Base-by-base conservation (phyloP, 768 basidiomycete genomes). In the Lactifluus rugatus region DNA sequence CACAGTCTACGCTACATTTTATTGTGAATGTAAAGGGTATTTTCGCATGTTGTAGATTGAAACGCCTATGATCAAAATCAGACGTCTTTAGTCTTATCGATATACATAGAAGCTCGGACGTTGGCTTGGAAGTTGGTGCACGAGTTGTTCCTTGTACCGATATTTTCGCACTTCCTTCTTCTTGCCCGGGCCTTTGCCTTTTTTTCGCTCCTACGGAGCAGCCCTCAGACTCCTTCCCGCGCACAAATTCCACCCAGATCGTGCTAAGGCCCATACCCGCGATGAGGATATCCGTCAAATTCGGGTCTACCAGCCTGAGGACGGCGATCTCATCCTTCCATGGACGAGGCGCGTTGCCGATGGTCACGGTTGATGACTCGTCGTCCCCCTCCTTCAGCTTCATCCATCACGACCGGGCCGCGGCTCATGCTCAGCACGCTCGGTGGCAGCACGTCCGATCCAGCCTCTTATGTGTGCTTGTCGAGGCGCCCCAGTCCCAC, bases 161-260 rank as follows among this genome's bases (percentile, higher is more conserved):
- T 73, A 81, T 48, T 66, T 65, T 28, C 63, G 69, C 44, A 65
- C 63, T 64, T 61, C 64, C 47, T 70, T 74, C 54, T 67, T 69
- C 56, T 66, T 62, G 7, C 57, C n/a, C n/a, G n/a, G n/a, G n/a
- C n/a, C 47, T 57, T 54, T 54, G 34, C 60, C 49, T 31, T 50
- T 49, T n/a, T n/a, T 44, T 58, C 48, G 36, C 53, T 28, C 25
- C 67, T 55, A 69, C 66, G 26, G 66, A 67, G 8, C 39, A 3
- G 21, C 13, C 44, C 44, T 50, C 58, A 9, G 32, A 48, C 26
- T 46, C 54, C 19, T 53, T 37, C 26, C 46, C 44, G 31, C 80
- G 76, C 28, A 71, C 80, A 13, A 88, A 73, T 70, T 90, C 85
- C 21, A 88, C 79, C 80, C 82, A 89, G 47, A 81, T 79, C 19